A percentile compares a stretch with the other conserved stretches of the same genome.
These are phyloP conservation scores for Rhizopogon vesiculosus DNA, from an alignment of 768 basidiomycete species.

Conservation along the genomic window DNA sequence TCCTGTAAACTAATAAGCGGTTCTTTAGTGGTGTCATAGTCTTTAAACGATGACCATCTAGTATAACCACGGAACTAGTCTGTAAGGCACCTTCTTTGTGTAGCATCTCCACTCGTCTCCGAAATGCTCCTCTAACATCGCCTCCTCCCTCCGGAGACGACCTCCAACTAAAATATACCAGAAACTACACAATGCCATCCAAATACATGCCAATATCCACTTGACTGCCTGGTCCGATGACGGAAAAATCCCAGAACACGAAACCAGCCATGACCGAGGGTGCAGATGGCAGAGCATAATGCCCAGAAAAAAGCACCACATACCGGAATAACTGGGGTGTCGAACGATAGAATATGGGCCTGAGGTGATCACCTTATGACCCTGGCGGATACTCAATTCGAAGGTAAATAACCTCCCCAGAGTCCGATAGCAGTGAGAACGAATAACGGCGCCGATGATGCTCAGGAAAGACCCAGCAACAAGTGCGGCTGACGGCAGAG, in stretches of 20 bases:
- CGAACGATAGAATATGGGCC: conserved; percentile 38
- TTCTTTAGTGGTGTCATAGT: too few species aligned
- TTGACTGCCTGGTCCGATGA: neutral
- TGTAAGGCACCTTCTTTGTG: conserved; percentile 2
- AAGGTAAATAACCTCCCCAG: conserved; percentile 36
- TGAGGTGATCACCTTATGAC: conserved; percentile 32
- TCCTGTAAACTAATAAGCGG: too few species aligned
- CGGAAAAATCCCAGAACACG: conserved; percentile 3
- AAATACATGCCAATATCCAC: neutral
- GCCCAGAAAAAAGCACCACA: conserved; percentile 2
- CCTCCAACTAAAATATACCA: neutral
- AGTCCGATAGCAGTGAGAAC: conserved; percentile 29
- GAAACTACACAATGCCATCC: neutral
- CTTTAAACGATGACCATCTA: neutral
- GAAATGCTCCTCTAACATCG: conserved; percentile 5
- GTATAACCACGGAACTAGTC: conserved; percentile 7
- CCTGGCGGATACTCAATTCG: conserved; percentile 29
- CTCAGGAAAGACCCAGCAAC: conserved; percentile 19
- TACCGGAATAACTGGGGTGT: conserved; percentile 26
- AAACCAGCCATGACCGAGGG: conserved; percentile 5
- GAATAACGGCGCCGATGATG: conserved; percentile 22
- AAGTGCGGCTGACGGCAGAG: neutral
- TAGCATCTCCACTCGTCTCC: conserved; percentile 8
- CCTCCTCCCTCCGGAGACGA: conserved; percentile 14
- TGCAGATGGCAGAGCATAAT: neutral